Base-by-base conservation (phyloP, 2,329 filamentous ascomycete species). In the Neoascochyta sp. region DNA sequence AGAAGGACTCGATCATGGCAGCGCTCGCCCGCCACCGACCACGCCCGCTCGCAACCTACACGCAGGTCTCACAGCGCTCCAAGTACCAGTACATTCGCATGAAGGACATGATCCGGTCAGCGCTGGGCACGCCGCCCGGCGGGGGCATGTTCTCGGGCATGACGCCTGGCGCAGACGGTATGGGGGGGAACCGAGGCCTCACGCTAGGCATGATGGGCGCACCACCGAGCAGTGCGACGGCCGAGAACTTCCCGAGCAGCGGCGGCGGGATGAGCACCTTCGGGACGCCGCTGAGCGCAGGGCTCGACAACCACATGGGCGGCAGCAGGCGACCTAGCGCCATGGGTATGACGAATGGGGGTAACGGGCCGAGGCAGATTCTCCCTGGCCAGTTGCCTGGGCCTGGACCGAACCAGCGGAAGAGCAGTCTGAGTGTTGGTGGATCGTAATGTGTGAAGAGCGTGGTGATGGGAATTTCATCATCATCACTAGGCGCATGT, bases 1-100 rank as follows among this genome's bases (percentile, higher is more conserved):
- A 98, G 64, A 87, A 86, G 28, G 82, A 88, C 27, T 75, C 83
- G 0, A 86, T 96, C 29, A 95, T 96, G 87, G 72, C 76, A 17
- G 85, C 86, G 6, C 74, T 73, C 17, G 72, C 80, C 14, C 78
- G 80, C 31, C 87, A 86, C 67, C 80, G 80, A 23, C 89, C 90
- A 0, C 80, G 82, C 41, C 89, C 90, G 1, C 67, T 94, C 4
- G 75, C 86, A 16, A 78, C 80, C 6, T 80, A 85, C 27, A 66
- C 67, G 2, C 60, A 70, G 19, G 69, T 78, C 29, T 54, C 76
- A 69, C 58, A 67, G 23, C 51, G 55, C 26, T 51, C 54, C 15
- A 80, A 78, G 50, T 81, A 81, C 51, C 72, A 77, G 44, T 71
- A 74, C 37, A 73, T 80, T 19, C 74, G 78, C 21, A 75, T 81